phyloP scores from a whole-genome alignment of 1,139 yeast species.

The Yamadazyma epiphylla region DNA sequence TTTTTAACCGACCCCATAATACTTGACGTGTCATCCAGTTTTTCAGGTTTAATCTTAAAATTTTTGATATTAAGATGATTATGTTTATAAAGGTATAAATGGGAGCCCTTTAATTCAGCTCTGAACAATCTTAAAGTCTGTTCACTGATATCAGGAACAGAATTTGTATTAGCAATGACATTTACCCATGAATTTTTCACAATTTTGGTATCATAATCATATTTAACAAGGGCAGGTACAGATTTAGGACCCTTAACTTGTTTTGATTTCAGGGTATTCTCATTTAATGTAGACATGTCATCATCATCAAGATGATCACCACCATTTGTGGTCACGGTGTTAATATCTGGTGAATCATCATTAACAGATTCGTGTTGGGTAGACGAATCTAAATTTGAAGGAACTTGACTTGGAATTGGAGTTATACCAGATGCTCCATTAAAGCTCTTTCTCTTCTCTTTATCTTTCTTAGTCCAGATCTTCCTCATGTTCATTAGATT shows the following conservation, averaged over 20 bases:
- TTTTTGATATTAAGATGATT: constrained; percentile 7
- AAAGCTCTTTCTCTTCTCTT: constrained; percentile 12
- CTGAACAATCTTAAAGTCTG: constrained; percentile 45
- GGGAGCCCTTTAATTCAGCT: constrained; percentile 66
- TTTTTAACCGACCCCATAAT: constrained; percentile 4
- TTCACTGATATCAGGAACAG: constrained; percentile 32
- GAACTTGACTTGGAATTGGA: background rate
- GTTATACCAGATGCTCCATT: constrained; percentile 4
- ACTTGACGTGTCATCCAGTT: constrained; percentile 1
- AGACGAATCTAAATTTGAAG: background rate
- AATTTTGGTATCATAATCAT: constrained; percentile 31
- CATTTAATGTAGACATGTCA: background rate
- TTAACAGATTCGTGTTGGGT: constrained; percentile 6
- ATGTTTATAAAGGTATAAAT: constrained; percentile 48
- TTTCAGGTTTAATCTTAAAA: constrained; percentile 5
- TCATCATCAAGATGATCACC: background rate
- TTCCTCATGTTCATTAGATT: constrained; percentile 21
- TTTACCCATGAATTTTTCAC: constrained; percentile 43
- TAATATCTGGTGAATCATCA: background rate
- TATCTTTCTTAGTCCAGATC: constrained; percentile 18
- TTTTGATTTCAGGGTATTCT: background rate
- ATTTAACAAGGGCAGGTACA: constrained; percentile 21
- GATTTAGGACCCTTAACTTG: constrained; percentile 7
- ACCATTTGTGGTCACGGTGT: background rate
- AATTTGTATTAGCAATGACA: constrained; percentile 29